Percentiles rank a stretch among this genome's conserved stretches.
Conservation (phyloP, 2,329 filamentous ascomycete genomes). For the Orbilia oligospora region DNA sequence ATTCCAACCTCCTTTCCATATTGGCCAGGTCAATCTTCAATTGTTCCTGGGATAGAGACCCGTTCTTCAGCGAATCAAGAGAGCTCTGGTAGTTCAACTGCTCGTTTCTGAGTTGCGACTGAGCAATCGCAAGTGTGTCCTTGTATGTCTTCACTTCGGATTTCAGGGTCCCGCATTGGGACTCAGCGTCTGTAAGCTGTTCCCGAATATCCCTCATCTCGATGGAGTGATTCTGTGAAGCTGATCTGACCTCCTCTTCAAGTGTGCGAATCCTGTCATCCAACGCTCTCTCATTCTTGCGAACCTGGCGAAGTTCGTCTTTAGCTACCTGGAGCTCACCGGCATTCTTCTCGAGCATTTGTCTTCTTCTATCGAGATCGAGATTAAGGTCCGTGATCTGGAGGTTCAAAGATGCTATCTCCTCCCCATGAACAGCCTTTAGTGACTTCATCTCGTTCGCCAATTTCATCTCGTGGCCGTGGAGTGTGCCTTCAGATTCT, state of each 20-base stretch:
- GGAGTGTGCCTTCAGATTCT: slow-evolving; percentile 50
- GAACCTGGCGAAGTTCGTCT: slow-evolving; percentile 79
- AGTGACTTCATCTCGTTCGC: slow-evolving; percentile 80
- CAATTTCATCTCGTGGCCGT: slow-evolving; percentile 56
- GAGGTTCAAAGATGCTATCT: slow-evolving; percentile 71
- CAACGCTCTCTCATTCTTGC: slow-evolving; percentile 75
- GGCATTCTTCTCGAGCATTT: slow-evolving; percentile 76
- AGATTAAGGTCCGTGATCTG: slow-evolving; percentile 82
- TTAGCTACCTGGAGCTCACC: slow-evolving; percentile 76
- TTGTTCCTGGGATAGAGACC: slow-evolving; percentile 69
- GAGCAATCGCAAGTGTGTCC: slow-evolving; percentile 53
- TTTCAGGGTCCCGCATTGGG: slow-evolving; percentile 41
- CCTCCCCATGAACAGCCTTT: slow-evolving; percentile 73
- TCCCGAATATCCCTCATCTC: slow-evolving; percentile 74
- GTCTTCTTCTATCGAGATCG: slow-evolving; percentile 78
- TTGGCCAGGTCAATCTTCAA: slow-evolving; percentile 74
- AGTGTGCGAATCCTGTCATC: slow-evolving; percentile 84
- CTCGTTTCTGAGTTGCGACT: slow-evolving; percentile 60
- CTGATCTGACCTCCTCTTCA: slow-evolving; percentile 69
- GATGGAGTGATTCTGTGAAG: slow-evolving; percentile 73
- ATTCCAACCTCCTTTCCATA: slow-evolving; percentile 73
- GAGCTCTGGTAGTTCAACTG: slow-evolving; percentile 58
- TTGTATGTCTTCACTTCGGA: slow-evolving; percentile 60
- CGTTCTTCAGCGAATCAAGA: slow-evolving; percentile 63
- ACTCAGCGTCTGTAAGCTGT: slow-evolving; percentile 66